Evolutionary conservation across 108 stramenopile species (phyloP), one percentile per base, ranked within the genome.

Genomic region (Skeletonema marinoi): DNA sequence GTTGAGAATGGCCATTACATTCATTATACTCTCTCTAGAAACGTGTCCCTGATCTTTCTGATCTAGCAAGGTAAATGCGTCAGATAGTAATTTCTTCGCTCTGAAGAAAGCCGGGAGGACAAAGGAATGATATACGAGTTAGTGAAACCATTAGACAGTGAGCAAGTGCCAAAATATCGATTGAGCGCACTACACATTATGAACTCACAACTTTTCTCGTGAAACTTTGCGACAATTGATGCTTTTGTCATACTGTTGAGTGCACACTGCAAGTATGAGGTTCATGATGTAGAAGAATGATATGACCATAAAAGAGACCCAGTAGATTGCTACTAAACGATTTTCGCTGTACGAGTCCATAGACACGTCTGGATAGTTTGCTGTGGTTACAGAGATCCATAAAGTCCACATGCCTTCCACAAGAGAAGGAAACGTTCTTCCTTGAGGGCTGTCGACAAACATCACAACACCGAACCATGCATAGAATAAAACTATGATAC

Each of bases 351-450:
- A 95, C 5, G 85, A 77, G 19, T 88, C 83, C 91, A 92, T 95
- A 88, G 90, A 90, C 11, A 93, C 86, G 66, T 92, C 93, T 0
- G 94, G 94, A 65, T 92, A 95, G 66, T 91, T 95, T 11, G 89
- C 94, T 12, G 94, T 95, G 0, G 94, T 95, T 2, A 92, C 78
- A 38, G 84, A 85, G 58, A 90, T 91, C 88, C 89, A 93, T 3
- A 93, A 56, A 1, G 88, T 87, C 86, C 84, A 90, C 54, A 90
- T 65, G 7, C 80, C 81, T 66, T 91, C 90, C 1, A n/a, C n/a
- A n/a, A n/a, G n/a, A n/a, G n/a, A n/a, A n/a, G 88, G 76, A 70
- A 95, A 95, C 32, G n/a, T 42, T 11, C 31, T 6, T n/a, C 89
- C 92, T 78, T 92, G 78, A 8, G 68, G 66, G 1, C 85, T 80